Percentiles rank a stretch among this genome's conserved stretches.
Conservation (phyloP, 2,329 filamentous ascomycete genomes). For the Camptophora hylomeconis region DNA sequence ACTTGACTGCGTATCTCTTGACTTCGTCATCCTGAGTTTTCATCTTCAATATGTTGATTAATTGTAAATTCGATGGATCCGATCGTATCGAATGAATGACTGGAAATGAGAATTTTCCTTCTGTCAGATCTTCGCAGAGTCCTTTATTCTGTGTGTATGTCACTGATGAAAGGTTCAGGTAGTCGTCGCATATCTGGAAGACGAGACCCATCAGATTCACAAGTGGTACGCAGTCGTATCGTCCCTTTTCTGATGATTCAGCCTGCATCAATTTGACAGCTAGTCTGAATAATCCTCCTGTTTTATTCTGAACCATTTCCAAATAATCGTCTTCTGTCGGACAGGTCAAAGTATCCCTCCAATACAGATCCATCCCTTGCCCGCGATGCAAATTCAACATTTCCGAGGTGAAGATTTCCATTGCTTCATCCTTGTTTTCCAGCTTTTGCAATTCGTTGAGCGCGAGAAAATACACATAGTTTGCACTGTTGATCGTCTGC, state of each 20-base stretch:
- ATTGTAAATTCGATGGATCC: slow-evolving; percentile 35
- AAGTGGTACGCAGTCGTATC: slow-evolving; percentile 42
- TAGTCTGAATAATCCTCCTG: slow-evolving; percentile 34
- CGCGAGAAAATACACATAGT: slow-evolving; percentile 35
- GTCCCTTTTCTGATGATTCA: slow-evolving; percentile 18
- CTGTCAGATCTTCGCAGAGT: slow-evolving; percentile 85
- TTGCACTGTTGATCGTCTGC: slow-evolving; percentile 40
- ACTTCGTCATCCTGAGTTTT: slow-evolving; percentile 77
- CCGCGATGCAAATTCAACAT: slow-evolving; percentile 34
- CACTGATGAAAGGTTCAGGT: slow-evolving; percentile 64
- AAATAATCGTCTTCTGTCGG: slow-evolving; percentile 36
- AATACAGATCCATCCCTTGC: slow-evolving; percentile 37
- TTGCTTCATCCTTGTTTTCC: slow-evolving; percentile 25
- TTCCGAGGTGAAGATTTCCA: slow-evolving; percentile 32
- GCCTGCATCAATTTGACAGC: slow-evolving; percentile 34
- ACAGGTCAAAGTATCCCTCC: slow-evolving; percentile 32
- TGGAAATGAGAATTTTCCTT: slow-evolving; percentile 94
- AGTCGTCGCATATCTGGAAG: slow-evolving; percentile 52
- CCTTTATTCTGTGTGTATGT: slow-evolving; percentile 83
- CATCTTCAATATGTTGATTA: slow-evolving; percentile 87
- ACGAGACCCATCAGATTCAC: slow-evolving; percentile 45
- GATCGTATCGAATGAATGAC: slow-evolving; percentile 80
- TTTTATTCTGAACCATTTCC: slow-evolving; percentile 37
- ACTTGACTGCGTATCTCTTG: slow-evolving; percentile 77
- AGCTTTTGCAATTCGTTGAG: slow-evolving; percentile 29